Evolutionary conservation across 2,329 filamentous ascomycete species (phyloP).

Genomic region (Cordyceps fumosorosea): DNA sequence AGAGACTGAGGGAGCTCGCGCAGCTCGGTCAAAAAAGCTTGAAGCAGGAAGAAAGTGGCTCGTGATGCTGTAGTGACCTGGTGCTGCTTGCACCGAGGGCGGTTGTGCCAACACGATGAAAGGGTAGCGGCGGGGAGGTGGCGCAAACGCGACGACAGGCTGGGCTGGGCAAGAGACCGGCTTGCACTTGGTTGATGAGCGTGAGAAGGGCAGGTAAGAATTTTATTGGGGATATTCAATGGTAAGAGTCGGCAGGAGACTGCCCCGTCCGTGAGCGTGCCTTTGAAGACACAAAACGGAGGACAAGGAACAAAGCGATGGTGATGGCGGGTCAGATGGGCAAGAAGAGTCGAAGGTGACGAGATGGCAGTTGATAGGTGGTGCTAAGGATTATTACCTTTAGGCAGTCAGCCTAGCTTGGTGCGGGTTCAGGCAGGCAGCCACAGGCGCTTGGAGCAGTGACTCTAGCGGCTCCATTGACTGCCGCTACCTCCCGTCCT

Average conservation of each 20-base stretch:
- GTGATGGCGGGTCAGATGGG: conserved; percentile 1
- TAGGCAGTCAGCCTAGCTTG: conserved; percentile 5
- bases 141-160: conserved; percentile 10
- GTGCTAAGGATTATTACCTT: not conserved
- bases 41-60: not conserved
- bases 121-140: conserved; percentile 3
- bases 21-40: not conserved
- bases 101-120: not conserved
- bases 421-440: not conserved
- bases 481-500: too few relatives aligned
- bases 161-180: not conserved
- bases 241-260: not conserved
- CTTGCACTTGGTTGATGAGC: not conserved
- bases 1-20: not conserved
- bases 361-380: not conserved
- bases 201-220: not conserved
- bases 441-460: too few relatives aligned
- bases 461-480: too few relatives aligned
- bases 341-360: conserved; percentile 7
- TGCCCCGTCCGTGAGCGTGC: not conserved
- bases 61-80: not conserved
- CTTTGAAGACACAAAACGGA: not conserved
- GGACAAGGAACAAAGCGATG: not conserved
- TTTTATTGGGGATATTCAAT: not conserved
- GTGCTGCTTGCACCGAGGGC: not conserved